Conservation (phyloP, 768 basidiomycete genomes). For the Melanogaster broomeanus region DNA sequence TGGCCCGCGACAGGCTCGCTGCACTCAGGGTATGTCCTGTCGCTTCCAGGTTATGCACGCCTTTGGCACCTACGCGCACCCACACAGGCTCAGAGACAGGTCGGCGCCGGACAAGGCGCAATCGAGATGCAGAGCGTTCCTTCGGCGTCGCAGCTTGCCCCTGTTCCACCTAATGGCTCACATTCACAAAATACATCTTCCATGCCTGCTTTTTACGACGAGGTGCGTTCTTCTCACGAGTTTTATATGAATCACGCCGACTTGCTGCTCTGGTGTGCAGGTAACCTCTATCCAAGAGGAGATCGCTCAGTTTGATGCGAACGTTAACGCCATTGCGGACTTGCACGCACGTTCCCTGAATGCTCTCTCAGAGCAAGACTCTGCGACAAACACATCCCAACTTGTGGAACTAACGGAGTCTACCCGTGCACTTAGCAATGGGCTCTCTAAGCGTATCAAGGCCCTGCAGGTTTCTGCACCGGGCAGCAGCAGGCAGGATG, state of each 20-base stretch:
- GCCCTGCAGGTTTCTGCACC: conserved; percentile 45
- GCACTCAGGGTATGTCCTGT: conserved; percentile 72
- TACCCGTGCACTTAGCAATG: conserved; percentile 58
- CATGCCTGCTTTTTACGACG: conserved; percentile 36
- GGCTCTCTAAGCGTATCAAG: conserved; percentile 61
- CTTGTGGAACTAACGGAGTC: conserved; percentile 61
- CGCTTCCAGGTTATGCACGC: conserved; percentile 51
- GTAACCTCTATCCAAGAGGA: conserved; percentile 51
- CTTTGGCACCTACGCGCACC: conserved; percentile 51
- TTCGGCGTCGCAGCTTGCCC: conserved; percentile 1
- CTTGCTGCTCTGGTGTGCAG: conserved; percentile 24
- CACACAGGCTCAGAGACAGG: conserved; percentile 55
- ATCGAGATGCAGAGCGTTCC: conserved; percentile 29
- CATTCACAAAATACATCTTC: conserved; percentile 20
- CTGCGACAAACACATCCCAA: conserved; percentile 42
- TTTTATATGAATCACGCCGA: neutral
- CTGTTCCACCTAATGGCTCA: conserved; percentile 4
- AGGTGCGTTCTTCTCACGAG: conserved; percentile 18
- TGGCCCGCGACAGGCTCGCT: conserved; percentile 77
- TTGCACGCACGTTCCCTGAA: conserved; percentile 52
- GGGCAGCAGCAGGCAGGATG: conserved; percentile 39
- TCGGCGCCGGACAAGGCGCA: conserved; percentile 23
- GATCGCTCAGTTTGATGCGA: conserved; percentile 45
- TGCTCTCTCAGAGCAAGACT: conserved; percentile 47
- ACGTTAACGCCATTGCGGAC: conserved; percentile 47